Evolutionary conservation across 768 basidiomycete genomes (phyloP), one percentile per base, ranked within the genome.

Genomic region (Suillus clintonianus): DNA sequence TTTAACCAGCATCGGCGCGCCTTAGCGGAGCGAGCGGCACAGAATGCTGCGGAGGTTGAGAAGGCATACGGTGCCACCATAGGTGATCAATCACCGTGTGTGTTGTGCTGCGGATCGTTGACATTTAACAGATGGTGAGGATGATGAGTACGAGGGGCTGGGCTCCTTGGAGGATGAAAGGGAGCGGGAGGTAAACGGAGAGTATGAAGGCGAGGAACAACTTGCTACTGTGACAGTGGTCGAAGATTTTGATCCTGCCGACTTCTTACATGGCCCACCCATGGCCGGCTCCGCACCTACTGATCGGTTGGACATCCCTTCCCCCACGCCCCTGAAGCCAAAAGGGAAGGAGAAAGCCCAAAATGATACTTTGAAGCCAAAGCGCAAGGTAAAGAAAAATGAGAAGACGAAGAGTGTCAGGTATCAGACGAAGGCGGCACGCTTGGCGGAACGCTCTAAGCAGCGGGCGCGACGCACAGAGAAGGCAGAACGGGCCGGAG

Each of bases 161-260:
- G 86, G 85, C 27, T 79, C 85, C 61, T 70, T 72, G 27, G 70
- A 69, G 61, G 71, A 75, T 45, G 68, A 69, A 41, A 67, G 73
- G 69, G 69, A 76, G 71, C 63, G 76, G 72, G 66, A 76, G 10
- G 79, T 82, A 59, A 88, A 88, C 61, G 84, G 87, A 72, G 89
- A 91, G 72, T 96, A 87, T 67, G 89, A 92, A 69, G 89, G 90
- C 67, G 93, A 94, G 70, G 89, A 95, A 71, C 84, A 89, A 64
- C 82, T 92, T 37, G 93, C 95, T 51, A 94, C 91, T 19, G 95
- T 97, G 51, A 95, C 94, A 17, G 88, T 97, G 57, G 88, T 93
- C 15, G 93, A 97, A 72, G 94, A 97, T 73, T 93, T 97, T 74
- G 93, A 96, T 73, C 87, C 91, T 24, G 83, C 85, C 69, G 76